Base-by-base conservation (phyloP, 1,284 basidiomycete species). In the Ganoderma multipileum region DNA sequence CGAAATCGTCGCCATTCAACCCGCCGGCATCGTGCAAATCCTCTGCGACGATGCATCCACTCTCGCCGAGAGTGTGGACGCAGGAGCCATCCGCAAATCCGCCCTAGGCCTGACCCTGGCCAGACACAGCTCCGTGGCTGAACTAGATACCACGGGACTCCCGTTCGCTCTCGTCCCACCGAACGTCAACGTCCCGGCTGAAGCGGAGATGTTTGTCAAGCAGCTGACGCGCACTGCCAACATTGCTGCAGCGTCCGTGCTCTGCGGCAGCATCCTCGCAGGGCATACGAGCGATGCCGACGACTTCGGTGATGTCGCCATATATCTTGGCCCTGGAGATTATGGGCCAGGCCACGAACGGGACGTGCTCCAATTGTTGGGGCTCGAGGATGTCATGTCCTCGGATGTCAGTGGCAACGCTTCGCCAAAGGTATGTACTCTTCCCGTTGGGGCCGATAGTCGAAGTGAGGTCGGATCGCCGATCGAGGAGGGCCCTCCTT, bases 271-370 rank as follows among this genome's bases (percentile, higher is more conserved):
- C 74, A 78, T 89, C 58, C 81, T 89, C 20, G 84, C 84, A 0
- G 88, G 88, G 1, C 81, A 81, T 57, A 77, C 81, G 16, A 87
- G 83, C 72, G 88, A 90, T 70, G 83, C 82, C 68, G 87, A 88
- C 70, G 87, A 89, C 64, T 86, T 81, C 59, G 83, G 83, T 2
- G 87, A 89, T 68, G 75, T 87, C 30, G 85, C 81, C 2, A 62
- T 89, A 41, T 87, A 84, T 83, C 79, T 89, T 3, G 85, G 86
- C 7, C 67, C 71, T 11, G 84, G 83, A 12, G 67, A 72, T 12
- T 76, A 72, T 60, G 71, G 72, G 16, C 52, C 30, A 4, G 76
- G 76, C n/a, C 70, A 74, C 64, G 76, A 76, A 65, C 63, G 11
- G 20, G 72, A 74, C 30, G 68, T 76, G 6, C 64, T 79, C 26